These are phyloP conservation scores for Rhipidocladum racemiflorum DNA, from an alignment of 176 grass and related monocot species.

Conservation along the genomic window DNA sequence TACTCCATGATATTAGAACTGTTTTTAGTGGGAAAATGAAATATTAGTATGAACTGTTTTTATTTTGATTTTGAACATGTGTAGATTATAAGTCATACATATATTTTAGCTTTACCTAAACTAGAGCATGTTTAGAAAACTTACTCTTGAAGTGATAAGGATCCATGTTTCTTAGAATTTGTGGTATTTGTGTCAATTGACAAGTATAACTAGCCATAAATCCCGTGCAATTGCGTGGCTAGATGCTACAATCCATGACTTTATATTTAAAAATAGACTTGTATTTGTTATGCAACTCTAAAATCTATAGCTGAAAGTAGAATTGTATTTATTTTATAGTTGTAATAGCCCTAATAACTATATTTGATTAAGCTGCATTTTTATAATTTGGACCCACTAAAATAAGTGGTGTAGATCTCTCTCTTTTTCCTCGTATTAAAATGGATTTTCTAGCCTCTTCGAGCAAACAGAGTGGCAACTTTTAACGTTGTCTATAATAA, in stretches of 20 bases:
- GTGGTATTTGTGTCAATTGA: neutral
- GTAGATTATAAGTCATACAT: neutral
- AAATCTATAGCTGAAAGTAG: neutral
- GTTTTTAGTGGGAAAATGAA: neutral
- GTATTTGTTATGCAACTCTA: neutral
- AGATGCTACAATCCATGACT: neutral
- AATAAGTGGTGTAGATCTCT: neutral
- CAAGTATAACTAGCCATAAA: neutral
- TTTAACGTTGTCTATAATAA: neutral
- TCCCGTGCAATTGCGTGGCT: neutral
- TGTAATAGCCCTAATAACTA: neutral
- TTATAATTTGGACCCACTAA: neutral
- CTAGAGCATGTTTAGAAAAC: neutral
- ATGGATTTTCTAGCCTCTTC: neutral
- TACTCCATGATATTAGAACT: neutral
- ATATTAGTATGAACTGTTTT: neutral
- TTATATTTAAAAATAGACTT: constrained; percentile 3
- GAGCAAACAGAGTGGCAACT: neutral
- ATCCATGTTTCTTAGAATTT: constrained; percentile 2
- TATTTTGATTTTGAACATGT: neutral
- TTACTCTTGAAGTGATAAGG: neutral
- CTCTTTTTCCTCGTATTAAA: neutral
- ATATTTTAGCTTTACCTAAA: neutral
- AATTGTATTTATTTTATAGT: neutral
- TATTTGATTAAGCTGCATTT: neutral